Conservation (phyloP, 208 protist genomes). For the Naegleria lovaniensis region DNA sequence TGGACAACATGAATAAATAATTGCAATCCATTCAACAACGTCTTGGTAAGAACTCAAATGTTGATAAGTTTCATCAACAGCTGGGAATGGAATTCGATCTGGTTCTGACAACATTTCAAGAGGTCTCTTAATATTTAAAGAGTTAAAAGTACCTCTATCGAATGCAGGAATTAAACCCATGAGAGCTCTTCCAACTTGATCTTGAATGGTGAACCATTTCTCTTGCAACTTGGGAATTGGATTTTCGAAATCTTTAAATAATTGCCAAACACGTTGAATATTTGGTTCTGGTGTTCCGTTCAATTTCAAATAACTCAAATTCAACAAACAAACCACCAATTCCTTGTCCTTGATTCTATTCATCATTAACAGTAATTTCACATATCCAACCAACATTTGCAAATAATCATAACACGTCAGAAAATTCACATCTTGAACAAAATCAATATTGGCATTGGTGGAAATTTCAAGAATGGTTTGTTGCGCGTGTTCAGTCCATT, state of each 20-base stretch:
- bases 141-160: neutral
- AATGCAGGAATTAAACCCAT: neutral
- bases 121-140: constrained; percentile 16
- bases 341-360: constrained; percentile 5
- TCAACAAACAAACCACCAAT: neutral
- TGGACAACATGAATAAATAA: constrained; percentile 6
- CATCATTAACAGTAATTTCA: constrained; percentile 1
- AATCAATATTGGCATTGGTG: neutral
- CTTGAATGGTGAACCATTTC: neutral
- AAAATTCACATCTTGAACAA: constrained; percentile 5
- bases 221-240: neutral
- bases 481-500: constrained; percentile 19
- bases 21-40: neutral
- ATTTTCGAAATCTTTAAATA: constrained; percentile 14
- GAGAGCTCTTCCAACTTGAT: neutral
- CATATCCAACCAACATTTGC: constrained; percentile 4
- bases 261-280: neutral
- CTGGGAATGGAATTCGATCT: constrained; percentile 20
- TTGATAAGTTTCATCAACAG: constrained; percentile 1
- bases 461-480: neutral
- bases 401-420: constrained; percentile 12
- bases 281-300: neutral
- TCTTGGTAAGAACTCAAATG: neutral
- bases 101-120: constrained; percentile 19
- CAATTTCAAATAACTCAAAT: neutral